A percentile compares a stretch with the other conserved stretches of the same genome.
These are phyloP conservation scores for Cercophora samala DNA, from an alignment of 495 filamentous ascomycete species.

Conservation along the genomic window DNA sequence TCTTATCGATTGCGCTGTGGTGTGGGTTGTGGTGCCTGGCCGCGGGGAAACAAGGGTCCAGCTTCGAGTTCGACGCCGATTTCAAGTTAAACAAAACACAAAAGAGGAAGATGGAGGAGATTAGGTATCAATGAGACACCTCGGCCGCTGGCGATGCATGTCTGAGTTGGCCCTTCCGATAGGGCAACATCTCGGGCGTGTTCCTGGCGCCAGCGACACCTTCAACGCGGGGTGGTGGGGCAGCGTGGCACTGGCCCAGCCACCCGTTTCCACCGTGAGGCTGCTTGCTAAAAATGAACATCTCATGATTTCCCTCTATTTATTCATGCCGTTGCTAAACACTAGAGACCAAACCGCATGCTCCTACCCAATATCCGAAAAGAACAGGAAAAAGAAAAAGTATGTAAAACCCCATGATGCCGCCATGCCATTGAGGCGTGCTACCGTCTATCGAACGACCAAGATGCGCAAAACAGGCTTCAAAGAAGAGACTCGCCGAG, in stretches of 20 bases:
- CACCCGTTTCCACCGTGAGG: background rate
- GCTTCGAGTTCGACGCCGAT: too few relatives aligned
- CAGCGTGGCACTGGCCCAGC: background rate
- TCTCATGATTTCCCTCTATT: background rate
- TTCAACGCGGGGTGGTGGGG: background rate
- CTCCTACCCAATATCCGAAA: background rate
- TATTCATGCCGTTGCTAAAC: background rate
- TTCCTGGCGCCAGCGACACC: background rate
- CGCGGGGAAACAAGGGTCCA: background rate
- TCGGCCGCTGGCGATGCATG: background rate
- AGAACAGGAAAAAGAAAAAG: background rate
- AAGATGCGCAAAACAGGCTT: background rate
- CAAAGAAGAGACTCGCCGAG: slow-evolving; percentile 87
- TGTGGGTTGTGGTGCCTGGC: background rate
- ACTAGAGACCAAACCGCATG: background rate
- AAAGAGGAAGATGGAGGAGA: background rate
- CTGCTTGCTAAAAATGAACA: background rate
- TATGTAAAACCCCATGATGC: background rate
- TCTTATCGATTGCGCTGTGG: background rate
- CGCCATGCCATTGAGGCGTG: slow-evolving; percentile 1
- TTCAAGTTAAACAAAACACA: background rate
- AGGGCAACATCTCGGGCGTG: too few relatives aligned
- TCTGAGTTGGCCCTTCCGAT: background rate
- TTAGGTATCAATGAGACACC: background rate
- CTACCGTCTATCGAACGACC: background rate